Conservation (phyloP, 1,284 basidiomycete genomes). For the Apiotrichum sp. region DNA sequence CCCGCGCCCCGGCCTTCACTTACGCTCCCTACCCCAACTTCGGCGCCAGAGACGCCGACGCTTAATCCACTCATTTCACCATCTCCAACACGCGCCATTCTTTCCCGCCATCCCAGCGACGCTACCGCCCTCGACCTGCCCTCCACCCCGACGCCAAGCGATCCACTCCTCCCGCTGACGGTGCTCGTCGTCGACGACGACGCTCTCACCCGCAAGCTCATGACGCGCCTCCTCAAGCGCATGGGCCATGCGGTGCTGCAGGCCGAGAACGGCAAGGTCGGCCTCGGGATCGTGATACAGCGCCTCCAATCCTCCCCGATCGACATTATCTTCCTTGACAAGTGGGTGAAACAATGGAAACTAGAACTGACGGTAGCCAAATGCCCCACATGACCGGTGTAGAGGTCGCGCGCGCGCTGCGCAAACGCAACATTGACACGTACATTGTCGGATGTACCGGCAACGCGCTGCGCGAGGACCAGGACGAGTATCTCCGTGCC, state of each 20-base stretch:
- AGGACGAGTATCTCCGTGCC: slow-evolving; percentile 65
- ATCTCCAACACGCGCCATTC: too few species aligned
- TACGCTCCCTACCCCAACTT: too few species aligned
- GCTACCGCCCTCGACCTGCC: background rate
- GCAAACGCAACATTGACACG: slow-evolving; percentile 61
- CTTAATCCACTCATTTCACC: too few species aligned
- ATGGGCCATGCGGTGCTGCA: slow-evolving; percentile 69
- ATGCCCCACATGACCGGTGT: slow-evolving; percentile 70
- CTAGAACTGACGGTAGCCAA: slow-evolving; percentile 25
- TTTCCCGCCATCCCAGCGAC: too few species aligned
- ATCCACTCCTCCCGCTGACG: background rate
- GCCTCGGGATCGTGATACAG: slow-evolving; percentile 60
- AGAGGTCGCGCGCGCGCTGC: slow-evolving; percentile 60
- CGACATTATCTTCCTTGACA: slow-evolving; percentile 75
- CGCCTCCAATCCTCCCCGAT: slow-evolving; percentile 45
- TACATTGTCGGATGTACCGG: slow-evolving; percentile 66
- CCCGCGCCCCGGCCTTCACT: too few species aligned
- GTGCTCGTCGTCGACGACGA: slow-evolving; percentile 48
- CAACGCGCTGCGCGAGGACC: slow-evolving; percentile 60
- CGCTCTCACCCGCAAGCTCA: slow-evolving; percentile 66
- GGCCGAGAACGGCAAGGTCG: slow-evolving; percentile 79
- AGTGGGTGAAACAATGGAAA: slow-evolving; percentile 42
- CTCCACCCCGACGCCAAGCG: slow-evolving; percentile 6
- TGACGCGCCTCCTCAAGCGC: slow-evolving; percentile 70
- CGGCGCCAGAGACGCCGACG: too few species aligned